Base-by-base conservation (phyloP, 192 early-diverging fungal species). In the Coemansia furcata region DNA sequence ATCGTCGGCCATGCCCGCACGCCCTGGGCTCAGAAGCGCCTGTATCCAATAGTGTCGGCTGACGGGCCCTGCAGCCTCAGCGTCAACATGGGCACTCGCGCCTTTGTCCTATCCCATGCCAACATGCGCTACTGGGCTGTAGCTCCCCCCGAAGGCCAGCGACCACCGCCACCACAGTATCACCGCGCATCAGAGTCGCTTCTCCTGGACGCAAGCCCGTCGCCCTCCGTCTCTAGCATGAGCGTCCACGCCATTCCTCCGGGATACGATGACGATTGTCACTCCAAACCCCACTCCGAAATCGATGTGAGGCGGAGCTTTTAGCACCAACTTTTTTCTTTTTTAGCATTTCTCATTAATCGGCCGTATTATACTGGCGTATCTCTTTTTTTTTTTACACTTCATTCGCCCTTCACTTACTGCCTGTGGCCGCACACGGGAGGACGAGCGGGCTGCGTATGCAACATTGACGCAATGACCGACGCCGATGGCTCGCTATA, bases 161-260 rank as follows among this genome's bases (percentile, higher is more conserved):
- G 77, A 14, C 69, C 66, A n/a, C 81, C 81, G 35, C 81, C 81
- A 38, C 81, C 81, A 3, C 55, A 72, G 63, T 83, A 83, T 74
- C 90, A 90, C 12, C 79, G 84, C 42, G 87, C 87, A 63, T 62
- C 83, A 19, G 92, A 82, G 14, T 86, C 90, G 6, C 72, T 90
- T 42, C 72, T 93, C 37, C 73, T 93, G 23, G 68, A 60, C 10
- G 42, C 69, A 4, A 67, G 47, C 4, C 44, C 60, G 19, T 9
- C 50, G 21, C 10, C 46, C 46, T 47, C 19, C 19, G 19, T 21
- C 46, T 23, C 8, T 47, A 54, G 50, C 44, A 21, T 3, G n/a
- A 47, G 44, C 11, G 11, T 17, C 30, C 44, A 63, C 35, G 44
- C 43, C 17, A 15, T 19, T 23, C 75, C 69, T 21, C 78, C 78